Evolutionary conservation across 2,329 filamentous ascomycete genomes (phyloP).

Genomic region (Colletotrichum sp.): DNA sequence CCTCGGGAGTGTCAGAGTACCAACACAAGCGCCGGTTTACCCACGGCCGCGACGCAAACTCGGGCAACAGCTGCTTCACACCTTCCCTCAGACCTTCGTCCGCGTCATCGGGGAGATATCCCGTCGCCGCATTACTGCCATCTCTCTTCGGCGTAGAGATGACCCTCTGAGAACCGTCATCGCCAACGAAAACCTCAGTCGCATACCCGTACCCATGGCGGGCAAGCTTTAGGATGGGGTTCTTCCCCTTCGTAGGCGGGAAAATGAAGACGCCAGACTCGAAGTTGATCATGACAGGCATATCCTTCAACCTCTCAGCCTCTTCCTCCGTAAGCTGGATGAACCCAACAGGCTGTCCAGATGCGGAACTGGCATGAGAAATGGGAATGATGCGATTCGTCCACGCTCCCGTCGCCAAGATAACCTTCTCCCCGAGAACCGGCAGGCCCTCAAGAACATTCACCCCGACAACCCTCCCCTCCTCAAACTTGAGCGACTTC

Average conservation of each 20-base stretch:
- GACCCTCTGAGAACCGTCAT: neutral
- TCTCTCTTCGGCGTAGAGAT: conserved; percentile 61
- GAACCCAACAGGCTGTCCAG: conserved; percentile 71
- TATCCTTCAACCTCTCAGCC: conserved; percentile 52
- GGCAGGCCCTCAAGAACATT: conserved; percentile 30
- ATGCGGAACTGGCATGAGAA: conserved; percentile 64
- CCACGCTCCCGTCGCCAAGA: conserved; percentile 75
- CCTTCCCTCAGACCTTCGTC: conserved; percentile 55
- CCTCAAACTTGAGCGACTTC: conserved; percentile 23
- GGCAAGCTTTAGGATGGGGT: conserved; percentile 62
- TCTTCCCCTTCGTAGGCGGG: conserved; percentile 53
- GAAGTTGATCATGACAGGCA: conserved; percentile 65
- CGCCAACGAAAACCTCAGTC: conserved; percentile 61
- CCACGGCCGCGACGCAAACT: conserved; percentile 57
- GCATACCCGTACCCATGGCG: conserved; percentile 65
- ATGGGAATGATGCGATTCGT: conserved; percentile 60
- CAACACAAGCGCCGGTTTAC: conserved; percentile 60
- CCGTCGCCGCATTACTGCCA: conserved; percentile 64
- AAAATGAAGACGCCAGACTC: conserved; percentile 60
- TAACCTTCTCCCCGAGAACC: conserved; percentile 50
- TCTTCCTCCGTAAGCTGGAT: conserved; percentile 65
- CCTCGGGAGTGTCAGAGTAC: conserved; percentile 70
- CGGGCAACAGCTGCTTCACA: conserved; percentile 57
- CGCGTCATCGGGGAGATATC: conserved; percentile 69
- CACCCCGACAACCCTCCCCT: conserved; percentile 26